Evolutionary conservation across 345 rosid genomes (phyloP).

Genomic region (Anastatica hierochuntica): DNA sequence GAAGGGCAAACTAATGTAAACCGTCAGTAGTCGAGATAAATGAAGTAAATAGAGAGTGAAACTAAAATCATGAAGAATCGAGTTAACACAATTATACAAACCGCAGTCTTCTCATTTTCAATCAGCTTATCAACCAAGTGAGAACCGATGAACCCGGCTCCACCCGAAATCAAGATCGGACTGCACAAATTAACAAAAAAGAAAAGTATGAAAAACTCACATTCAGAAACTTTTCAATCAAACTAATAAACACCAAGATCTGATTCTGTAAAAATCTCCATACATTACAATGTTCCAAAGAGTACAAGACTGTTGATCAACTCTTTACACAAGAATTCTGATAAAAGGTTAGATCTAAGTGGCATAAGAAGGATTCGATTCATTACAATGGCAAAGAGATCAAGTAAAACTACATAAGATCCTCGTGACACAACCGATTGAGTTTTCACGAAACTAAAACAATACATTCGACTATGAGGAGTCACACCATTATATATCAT

Average conservation of each 20-base stretch:
- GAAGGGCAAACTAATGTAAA: neutral
- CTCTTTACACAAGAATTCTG: neutral
- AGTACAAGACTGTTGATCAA: too few relatives aligned
- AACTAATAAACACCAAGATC: constrained; percentile 4
- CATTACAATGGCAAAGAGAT: constrained; percentile 17
- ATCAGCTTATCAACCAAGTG: constrained; percentile 87
- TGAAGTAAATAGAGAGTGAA: neutral
- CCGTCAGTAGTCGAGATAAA: neutral
- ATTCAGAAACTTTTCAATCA: neutral
- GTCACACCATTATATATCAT: too few relatives aligned
- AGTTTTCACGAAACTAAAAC: too few relatives aligned
- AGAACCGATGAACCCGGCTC: constrained; percentile 98
- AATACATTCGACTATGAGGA: neutral
- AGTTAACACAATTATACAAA: too few relatives aligned
- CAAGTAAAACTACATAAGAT: constrained; percentile 7
- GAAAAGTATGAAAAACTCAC: neutral
- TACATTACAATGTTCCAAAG: too few relatives aligned
- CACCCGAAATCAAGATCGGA: constrained; percentile 83
- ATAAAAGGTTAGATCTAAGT: constrained; percentile 16
- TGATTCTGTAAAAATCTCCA: neutral
- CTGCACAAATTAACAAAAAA: constrained; percentile 28
- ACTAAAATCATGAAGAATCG: too few relatives aligned
- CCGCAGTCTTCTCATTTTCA: constrained; percentile 93
- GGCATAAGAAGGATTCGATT: neutral
- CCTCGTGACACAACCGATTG: constrained; percentile 2